Evolutionary conservation across 305 asterid species (phyloP), one percentile per base, ranked within the genome.

Genomic region (Solanum aculeatissimum): DNA sequence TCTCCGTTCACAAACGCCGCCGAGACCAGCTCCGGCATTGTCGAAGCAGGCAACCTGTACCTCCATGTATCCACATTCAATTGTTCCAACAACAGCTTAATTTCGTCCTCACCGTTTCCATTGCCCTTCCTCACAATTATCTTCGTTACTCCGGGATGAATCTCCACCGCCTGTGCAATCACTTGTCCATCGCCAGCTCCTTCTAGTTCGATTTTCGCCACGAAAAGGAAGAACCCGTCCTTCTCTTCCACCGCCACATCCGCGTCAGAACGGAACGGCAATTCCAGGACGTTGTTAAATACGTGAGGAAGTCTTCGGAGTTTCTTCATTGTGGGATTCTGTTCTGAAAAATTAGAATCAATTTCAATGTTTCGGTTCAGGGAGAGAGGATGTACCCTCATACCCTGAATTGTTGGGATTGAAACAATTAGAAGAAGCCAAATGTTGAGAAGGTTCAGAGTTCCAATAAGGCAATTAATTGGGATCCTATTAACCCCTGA

Each of bases 261-360:
- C 6, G 92, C 92, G 6, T 93, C 95, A 3, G 93, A 91, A 51
- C 85, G 12, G 85, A 93, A 88, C 19, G 97, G 97, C 84, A 94
- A 81, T 74, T 92, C 94, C 80, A 94, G 82, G 62, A 94, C 95
- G 83, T 88, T 91, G 90, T 92, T 86, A 40, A 93, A 94, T 23
- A 93, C 92, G 69, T 92, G 96, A 63, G 97, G 96, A 54, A 94
- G 81, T 87, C 87, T 90, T 83, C 92, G 83, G 79, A 94, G 97
- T 89, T 88, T 92, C 85, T 86, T 91, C 78, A 70, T 75, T 80
- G 88, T 47, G 62, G 83, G 83, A 65, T 60, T 0, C 42, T 35
- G 49, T 68, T 18, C 9, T 16, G 75, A 32, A 40, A 40, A 70
- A 40, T 15, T 75, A 51, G 72, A 78, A 84, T 85, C 74, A 49